Percentiles rank a stretch among this genome's conserved stretches.
phyloP scores from a whole-genome alignment of 2,329 filamentous ascomycete species.

The Cladosporium sp. region DNA sequence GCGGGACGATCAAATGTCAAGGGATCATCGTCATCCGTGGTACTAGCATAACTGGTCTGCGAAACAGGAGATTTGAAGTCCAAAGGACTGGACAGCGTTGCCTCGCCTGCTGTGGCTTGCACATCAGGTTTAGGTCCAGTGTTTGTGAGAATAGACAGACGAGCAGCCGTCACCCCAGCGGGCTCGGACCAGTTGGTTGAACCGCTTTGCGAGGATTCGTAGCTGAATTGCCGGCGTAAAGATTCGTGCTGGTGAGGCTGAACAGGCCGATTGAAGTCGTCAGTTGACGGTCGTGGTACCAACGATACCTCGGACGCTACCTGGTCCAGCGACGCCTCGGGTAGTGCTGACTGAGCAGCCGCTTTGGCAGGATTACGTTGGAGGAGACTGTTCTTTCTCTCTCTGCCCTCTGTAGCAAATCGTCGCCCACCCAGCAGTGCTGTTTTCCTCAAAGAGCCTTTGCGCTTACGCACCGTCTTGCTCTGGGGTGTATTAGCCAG shows the following conservation, averaged over 20 bases:
- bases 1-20: constrained; percentile 55
- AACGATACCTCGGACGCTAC: constrained; percentile 8
- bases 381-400: constrained; percentile 40
- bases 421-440: constrained; percentile 71
- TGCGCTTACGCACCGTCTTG: constrained; percentile 61
- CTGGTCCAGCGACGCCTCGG: neutral
- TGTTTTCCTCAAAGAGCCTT: constrained; percentile 82
- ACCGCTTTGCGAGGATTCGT: constrained; percentile 31
- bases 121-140: constrained; percentile 1
- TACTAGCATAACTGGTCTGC: constrained; percentile 59
- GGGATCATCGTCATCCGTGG: constrained; percentile 79
- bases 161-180: constrained; percentile 23
- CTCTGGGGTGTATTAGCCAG: constrained; percentile 21
- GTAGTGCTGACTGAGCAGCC: constrained; percentile 3
- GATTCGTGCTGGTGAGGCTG: neutral
- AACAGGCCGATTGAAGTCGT: constrained; percentile 20
- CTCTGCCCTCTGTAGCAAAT: constrained; percentile 54
- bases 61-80: constrained; percentile 43
- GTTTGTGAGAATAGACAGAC: constrained; percentile 27
- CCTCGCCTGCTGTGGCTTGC: constrained; percentile 11
- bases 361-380: constrained; percentile 34
- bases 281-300: constrained; percentile 18
- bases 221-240: constrained; percentile 31
- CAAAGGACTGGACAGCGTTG: constrained; percentile 21
- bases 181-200: constrained; percentile 18